Evolutionary conservation across 108 stramenopile genomes (phyloP).

Genomic region (Phaeodactylum tricornutum): DNA sequence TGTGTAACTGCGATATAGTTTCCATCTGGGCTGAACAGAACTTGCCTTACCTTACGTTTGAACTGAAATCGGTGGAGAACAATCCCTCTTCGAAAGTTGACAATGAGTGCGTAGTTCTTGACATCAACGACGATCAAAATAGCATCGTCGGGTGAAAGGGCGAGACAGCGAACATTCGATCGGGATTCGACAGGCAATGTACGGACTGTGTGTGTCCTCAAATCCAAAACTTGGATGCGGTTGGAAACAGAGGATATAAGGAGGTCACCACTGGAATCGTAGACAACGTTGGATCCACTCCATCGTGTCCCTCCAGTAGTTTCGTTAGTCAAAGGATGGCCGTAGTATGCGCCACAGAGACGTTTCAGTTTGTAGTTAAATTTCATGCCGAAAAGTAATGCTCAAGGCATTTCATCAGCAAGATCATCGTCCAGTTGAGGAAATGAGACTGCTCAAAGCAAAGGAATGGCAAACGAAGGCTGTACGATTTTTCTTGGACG

Average conservation of each 20-base stretch:
- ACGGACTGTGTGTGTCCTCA: slow-evolving; percentile 76
- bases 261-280: slow-evolving; percentile 85
- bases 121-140: slow-evolving; percentile 82
- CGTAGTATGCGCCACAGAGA: slow-evolving; percentile 92
- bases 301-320: slow-evolving; percentile 27
- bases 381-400: slow-evolving; percentile 54
- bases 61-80: slow-evolving; percentile 92
- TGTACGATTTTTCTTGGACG: no score
- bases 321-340: slow-evolving; percentile 46
- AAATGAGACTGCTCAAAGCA: no score
- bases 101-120: slow-evolving; percentile 58
- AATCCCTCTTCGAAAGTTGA: slow-evolving; percentile 75
- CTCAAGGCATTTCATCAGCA: no score
- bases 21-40: slow-evolving; percentile 86
- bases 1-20: slow-evolving; percentile 81
- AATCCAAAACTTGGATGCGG: slow-evolving; percentile 85
- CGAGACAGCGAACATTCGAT: slow-evolving; percentile 82
- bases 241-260: slow-evolving; percentile 89
- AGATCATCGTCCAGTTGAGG: no score
- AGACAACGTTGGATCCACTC: slow-evolving; percentile 81
- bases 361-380: slow-evolving; percentile 93
- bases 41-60: slow-evolving; percentile 68
- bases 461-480: no score
- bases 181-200: slow-evolving; percentile 87
- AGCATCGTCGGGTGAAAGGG: slow-evolving; percentile 76